Percentiles rank a stretch among this genome's conserved stretches.
Conservation (phyloP, 768 basidiomycete genomes). For the Russula olivacea region DNA sequence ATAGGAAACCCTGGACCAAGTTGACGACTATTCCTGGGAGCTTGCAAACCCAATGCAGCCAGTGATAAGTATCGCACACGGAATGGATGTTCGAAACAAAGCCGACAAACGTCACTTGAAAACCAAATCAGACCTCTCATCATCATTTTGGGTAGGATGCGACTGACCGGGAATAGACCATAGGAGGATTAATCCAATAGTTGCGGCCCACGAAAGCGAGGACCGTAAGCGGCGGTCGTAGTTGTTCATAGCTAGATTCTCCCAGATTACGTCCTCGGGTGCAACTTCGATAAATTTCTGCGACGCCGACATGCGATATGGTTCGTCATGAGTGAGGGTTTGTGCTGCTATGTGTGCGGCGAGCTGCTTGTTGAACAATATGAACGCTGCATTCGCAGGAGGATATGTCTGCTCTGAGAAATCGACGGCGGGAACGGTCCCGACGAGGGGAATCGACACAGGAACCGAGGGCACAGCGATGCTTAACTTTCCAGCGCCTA, state of each 20-base stretch:
- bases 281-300: conserved; percentile 70
- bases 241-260: conserved; percentile 81
- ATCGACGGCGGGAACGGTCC: conserved; percentile 18
- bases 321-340: conserved; percentile 68
- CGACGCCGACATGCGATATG: conserved; percentile 65
- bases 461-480: conserved; percentile 13
- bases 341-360: conserved; percentile 86
- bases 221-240: conserved; percentile 51
- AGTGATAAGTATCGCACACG: conserved; percentile 56
- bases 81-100: conserved; percentile 71
- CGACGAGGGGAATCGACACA: conserved; percentile 19
- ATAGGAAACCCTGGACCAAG: conserved; percentile 84
- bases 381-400: conserved; percentile 58
- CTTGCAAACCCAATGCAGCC: conserved; percentile 80
- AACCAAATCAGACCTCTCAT: not conserved
- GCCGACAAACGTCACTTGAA: conserved; percentile 57
- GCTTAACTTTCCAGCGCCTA: conserved; percentile 28
- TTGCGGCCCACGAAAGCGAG: conserved; percentile 62
- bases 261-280: conserved; percentile 89
- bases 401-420: conserved; percentile 31
- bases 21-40: conserved; percentile 63
- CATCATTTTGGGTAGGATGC: not conserved
- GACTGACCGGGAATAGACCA: conserved; percentile 79
- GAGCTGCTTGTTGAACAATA: conserved; percentile 89
- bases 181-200: conserved; percentile 73